Evolutionary conservation across 441 rosid genomes (phyloP), one percentile per base, ranked within the genome.

Genomic region (Aleurites moluccanus): DNA sequence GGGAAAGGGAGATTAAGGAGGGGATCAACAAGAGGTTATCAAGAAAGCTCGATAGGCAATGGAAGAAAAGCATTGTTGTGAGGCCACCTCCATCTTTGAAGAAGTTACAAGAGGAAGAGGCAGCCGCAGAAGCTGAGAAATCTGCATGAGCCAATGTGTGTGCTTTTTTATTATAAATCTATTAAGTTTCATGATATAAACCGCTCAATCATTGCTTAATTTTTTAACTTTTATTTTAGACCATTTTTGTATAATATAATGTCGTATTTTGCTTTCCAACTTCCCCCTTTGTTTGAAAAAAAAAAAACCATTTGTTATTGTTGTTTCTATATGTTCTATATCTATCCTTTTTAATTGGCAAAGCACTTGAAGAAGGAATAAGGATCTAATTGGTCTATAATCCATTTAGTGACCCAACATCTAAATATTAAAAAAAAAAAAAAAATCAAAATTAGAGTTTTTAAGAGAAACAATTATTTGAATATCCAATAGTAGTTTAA

Each of bases 21-120:
- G 97, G 98, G 67, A 87, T 92, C 70, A 85, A 82, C 81, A 89
- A 91, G 85, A 87, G 98, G 72, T 73, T 90, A 79, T 94, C 97
- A 9, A 92, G 98, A 83, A 94, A 92, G 83, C 86, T 94, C 4
- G 98, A 94, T 77, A 65, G 89, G 40, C 82, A 88, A 77, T 94
- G 97, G 97, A 91, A 94, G 97, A 92, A 87, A 49, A 88, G 92
- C 86, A 90, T 91, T 70, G 89, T 94, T 38, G 89, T 86, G 25
- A 88, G 88, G 77, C 96, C 98, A 35, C 87, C 94, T 63, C 97
- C 97, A 62, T 87, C 97, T 16, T 74, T 92, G 77, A 88, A 74
- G 75, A 91, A 91, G 76, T 64, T 90, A 80, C 88, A 68, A 81
- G 95, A 86, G 82, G 91, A 94, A 82, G 96, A 91, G 83, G 96